Evolutionary conservation across 148 eudicot species (phyloP).

Genomic region (Chenopodium formosanum): DNA sequence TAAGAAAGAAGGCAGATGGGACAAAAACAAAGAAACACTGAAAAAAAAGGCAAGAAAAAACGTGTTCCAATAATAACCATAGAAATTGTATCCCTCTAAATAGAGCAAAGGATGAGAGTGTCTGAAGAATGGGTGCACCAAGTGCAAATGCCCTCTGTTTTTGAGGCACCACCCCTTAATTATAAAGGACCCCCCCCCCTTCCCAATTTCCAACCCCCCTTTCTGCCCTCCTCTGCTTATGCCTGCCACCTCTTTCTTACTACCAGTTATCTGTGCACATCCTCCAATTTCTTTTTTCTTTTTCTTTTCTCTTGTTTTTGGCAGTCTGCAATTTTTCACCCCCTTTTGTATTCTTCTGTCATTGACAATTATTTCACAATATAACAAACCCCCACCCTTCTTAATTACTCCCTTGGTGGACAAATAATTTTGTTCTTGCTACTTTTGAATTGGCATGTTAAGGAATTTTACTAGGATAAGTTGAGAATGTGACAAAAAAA

Average conservation of each 20-base stretch:
- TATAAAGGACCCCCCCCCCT: slow-evolving; percentile 1
- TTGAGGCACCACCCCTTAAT: slow-evolving; percentile 30
- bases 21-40: background rate
- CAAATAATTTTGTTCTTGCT: too few species aligned
- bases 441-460: too few species aligned
- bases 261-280: slow-evolving; percentile 8
- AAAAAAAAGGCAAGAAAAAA: slow-evolving; percentile 3
- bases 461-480: too few species aligned
- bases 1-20: background rate
- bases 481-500: too few species aligned
- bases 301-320: slow-evolving; percentile 27
- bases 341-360: slow-evolving; percentile 31
- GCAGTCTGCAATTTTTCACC: slow-evolving; percentile 31
- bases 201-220: background rate
- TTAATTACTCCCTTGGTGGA: too few species aligned
- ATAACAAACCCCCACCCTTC: slow-evolving; percentile 18
- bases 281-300: background rate
- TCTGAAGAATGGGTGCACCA: slow-evolving; percentile 32
- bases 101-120: slow-evolving; percentile 33
- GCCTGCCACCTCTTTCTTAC: slow-evolving; percentile 24
- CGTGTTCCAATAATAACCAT: slow-evolving; percentile 18
- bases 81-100: slow-evolving; percentile 26
- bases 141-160: slow-evolving; percentile 27
- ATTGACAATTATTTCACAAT: slow-evolving; percentile 24
- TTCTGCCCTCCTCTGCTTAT: slow-evolving; percentile 23